phyloP scores from a whole-genome alignment of 257 asterid species.

The Leonotis leonurus region DNA sequence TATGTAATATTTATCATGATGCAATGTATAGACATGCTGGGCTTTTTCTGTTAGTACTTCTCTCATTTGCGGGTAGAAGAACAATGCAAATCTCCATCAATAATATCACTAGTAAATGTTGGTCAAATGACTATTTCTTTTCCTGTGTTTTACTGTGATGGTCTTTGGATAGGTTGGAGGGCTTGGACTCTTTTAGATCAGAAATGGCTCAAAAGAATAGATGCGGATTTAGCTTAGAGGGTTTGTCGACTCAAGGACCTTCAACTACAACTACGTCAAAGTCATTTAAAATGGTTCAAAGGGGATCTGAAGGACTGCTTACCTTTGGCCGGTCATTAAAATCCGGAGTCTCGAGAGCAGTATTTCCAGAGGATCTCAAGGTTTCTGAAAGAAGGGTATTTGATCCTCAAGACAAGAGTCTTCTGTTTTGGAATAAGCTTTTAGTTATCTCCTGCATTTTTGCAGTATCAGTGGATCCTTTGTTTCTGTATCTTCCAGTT shows the following conservation, averaged over 20 bases:
- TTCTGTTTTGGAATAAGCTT: constrained; percentile 83
- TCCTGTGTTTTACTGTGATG: background rate
- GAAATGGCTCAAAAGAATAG: constrained; percentile 65
- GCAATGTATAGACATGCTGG: background rate
- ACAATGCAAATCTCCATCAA: background rate
- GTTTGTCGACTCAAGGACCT: constrained; percentile 33
- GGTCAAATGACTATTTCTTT: too few relatives aligned
- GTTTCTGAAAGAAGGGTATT: constrained; percentile 62
- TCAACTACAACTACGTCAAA: constrained; percentile 33
- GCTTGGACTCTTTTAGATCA: constrained; percentile 53
- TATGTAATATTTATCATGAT: too few relatives aligned
- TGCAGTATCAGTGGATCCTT: constrained; percentile 84
- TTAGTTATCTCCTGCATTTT: constrained; percentile 66
- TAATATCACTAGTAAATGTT: background rate
- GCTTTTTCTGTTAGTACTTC: constrained; percentile 1
- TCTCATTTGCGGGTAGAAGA: background rate
- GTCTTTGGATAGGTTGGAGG: constrained; percentile 79
- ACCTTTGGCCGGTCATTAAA: constrained; percentile 71
- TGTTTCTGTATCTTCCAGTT: constrained; percentile 84
- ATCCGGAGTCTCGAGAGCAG: constrained; percentile 75
- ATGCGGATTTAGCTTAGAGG: constrained; percentile 63
- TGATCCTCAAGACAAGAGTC: constrained; percentile 95
- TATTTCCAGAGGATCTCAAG: constrained; percentile 89
- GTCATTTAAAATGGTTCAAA: constrained; percentile 58
- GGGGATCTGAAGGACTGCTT: constrained; percentile 77